phyloP scores from a whole-genome alignment of 345 rosid genomes.

The Linum tenue region DNA sequence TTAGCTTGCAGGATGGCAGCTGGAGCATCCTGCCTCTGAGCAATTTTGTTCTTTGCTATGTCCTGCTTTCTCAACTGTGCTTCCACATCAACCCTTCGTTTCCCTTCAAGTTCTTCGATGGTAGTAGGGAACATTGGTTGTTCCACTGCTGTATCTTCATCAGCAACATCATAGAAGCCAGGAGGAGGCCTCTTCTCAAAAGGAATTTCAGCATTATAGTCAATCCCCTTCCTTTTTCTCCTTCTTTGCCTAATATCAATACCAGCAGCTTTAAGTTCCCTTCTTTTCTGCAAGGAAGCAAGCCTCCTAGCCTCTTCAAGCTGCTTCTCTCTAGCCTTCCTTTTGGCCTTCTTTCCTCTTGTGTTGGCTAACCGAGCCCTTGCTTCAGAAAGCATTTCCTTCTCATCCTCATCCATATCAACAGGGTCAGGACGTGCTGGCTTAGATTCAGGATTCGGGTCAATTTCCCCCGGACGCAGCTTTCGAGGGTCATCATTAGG shows the following conservation, averaged over 20 bases:
- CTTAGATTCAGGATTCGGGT: conserved; percentile 93
- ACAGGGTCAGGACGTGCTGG: conserved; percentile 99
- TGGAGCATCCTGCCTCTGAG: conserved; percentile 91
- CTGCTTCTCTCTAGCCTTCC: conserved; percentile 98
- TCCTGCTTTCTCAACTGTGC: conserved; percentile 84
- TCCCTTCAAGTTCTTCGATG: conserved; percentile 92
- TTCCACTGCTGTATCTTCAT: conserved; percentile 81
- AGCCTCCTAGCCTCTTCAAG: conserved; percentile 99
- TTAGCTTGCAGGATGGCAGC: conserved; percentile 92
- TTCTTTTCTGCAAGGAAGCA: conserved; percentile 94
- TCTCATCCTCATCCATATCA: conserved; percentile 99
- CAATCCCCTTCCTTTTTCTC: conserved; percentile 91
- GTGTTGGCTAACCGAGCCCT: conserved; percentile 94
- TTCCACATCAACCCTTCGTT: conserved; percentile 79
- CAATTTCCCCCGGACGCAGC: conserved; percentile 96
- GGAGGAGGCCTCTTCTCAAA: conserved; percentile 97
- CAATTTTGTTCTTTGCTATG: conserved; percentile 76
- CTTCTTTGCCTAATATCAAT: conserved; percentile 68
- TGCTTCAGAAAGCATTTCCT: conserved; percentile 99
- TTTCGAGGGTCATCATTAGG: conserved; percentile 94
- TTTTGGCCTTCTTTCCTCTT: conserved; percentile 92
- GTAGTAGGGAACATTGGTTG: conserved; percentile 80
- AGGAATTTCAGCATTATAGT: conserved; percentile 94
- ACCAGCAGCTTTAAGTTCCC: conserved; percentile 98
- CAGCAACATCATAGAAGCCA: conserved; percentile 77